Evolutionary conservation across 257 asterid genomes (phyloP), one percentile per base, ranked within the genome.

Genomic region (Nicotiana sylvestris): DNA sequence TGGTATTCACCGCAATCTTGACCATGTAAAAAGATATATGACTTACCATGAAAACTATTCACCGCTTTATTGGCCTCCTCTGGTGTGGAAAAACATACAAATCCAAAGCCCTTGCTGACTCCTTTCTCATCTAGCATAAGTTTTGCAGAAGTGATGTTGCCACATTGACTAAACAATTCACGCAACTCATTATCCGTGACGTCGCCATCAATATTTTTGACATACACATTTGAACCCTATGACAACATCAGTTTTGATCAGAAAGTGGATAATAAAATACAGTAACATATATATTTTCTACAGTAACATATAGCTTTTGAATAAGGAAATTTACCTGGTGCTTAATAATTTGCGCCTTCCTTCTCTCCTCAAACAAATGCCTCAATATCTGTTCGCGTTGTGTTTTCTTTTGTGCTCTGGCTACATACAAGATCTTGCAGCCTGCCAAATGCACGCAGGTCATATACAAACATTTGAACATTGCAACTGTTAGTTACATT

Each of bases 71-170:
- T 81, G 46, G 98, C 98, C 88, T 93, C 98, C 83, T 90, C 94
- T 7, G 95, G 93, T 5, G 84, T 86, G 72, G 98, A 90, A 90
- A 92, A 95, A 91, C 98, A 95, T 79, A 93, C 94, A 87, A 95
- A 95, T 81, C 98, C 99, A 86, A 92, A 93, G 81, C 98, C 99
- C 86, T 88, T 93, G 86, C 94, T 90, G 57, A 90, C 58, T 83
- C 97, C 98, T 85, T 90, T 92, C 27, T 92, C 95, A 84, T 95
- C 97, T 85, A 87, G 88, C 99, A 95, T 95, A 76, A 93, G 83
- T 85, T 88, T 93, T 17, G 88, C 97, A 37, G 98, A 95, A 69
- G 93, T 93, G 81, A 93, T 92, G 43, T 88, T 84, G 39, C 97
- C 99, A 89, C 97, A 95, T 55, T 74, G 82, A 83, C 92, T 91